Percentiles rank a stretch among this genome's conserved stretches.
Evolutionary conservation across 2,329 filamentous ascomycete species (phyloP).

Genomic region (Penicillium crustosum): DNA sequence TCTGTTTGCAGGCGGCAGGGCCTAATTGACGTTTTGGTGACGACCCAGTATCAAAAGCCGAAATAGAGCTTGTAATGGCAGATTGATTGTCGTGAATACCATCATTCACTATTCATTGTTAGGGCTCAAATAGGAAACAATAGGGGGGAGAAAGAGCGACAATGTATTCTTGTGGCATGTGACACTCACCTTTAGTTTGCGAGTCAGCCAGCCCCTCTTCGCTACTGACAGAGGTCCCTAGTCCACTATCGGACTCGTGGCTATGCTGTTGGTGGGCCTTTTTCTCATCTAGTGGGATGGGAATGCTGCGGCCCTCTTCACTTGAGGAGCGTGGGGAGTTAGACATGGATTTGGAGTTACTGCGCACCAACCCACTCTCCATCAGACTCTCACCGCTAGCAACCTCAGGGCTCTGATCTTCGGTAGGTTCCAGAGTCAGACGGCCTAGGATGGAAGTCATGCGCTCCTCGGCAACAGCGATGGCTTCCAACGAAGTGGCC

Average conservation of each 20-base stretch:
- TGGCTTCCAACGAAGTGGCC: constrained; percentile 67
- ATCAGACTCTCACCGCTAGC: neutral
- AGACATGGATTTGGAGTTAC: neutral
- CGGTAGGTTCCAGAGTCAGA: constrained; percentile 63
- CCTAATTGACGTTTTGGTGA: constrained; percentile 63
- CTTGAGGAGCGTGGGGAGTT: constrained; percentile 31
- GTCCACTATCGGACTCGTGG: constrained; percentile 81
- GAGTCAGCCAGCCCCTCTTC: constrained; percentile 47
- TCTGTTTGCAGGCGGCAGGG: constrained; percentile 69
- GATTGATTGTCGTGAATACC: constrained; percentile 39
- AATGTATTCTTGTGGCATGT: constrained; percentile 1
- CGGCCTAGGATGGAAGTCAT: constrained; percentile 65
- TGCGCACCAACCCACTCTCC: neutral
- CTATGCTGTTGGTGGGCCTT: constrained; percentile 52
- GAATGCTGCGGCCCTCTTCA: constrained; percentile 18
- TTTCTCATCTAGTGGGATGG: constrained; percentile 25
- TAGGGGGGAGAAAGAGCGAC: neutral
- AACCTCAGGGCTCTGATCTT: constrained; percentile 21
- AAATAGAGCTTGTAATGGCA: constrained; percentile 63
- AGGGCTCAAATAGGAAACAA: constrained; percentile 19
- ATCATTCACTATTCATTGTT: constrained; percentile 25
- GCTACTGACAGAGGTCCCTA: constrained; percentile 77
- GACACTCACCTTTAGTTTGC: constrained; percentile 45
- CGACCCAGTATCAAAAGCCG: constrained; percentile 48
- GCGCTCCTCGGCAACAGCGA: constrained; percentile 68